Base-by-base conservation (phyloP, 2,329 filamentous ascomycete genomes). In the Ceratocystis variospora region DNA sequence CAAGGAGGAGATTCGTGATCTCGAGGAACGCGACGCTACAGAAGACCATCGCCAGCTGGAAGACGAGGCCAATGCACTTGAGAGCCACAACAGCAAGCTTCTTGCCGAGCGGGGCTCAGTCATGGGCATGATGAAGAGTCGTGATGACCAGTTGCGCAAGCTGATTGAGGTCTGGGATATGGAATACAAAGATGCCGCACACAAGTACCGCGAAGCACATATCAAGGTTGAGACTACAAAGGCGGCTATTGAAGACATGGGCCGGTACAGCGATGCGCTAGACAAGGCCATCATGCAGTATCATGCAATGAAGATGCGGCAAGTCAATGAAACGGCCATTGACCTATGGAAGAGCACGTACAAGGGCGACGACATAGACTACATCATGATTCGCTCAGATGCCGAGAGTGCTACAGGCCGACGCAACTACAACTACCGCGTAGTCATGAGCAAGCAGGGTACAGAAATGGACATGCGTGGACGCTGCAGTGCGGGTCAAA, bases 391-490 rank as follows among this genome's bases (percentile, higher is more conserved):
- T 76, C 88, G 89, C 50, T 96, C 92, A 19, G 93, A 97, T 75
- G 87, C 86, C 71, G 94, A 97, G 74, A 84, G 83, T 61, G 80
- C 80, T 50, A 76, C 84, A 66, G 87, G 84, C 64, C 91, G 90
- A 72, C 86, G 90, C 72, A 89, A 81, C 69, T 97, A 97, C 81
- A 97, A 99, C 77, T 99, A 99, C 79, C 89, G 94, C 61, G 87
- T 99, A 5, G 92, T 90, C 76, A 99, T 99, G 94, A 86, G 96
- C 71, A 99, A 99, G 78, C 88, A 93, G 74, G 91, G 95, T 72
- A 90, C 89, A 0, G 94, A 99, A 76, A 96, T 99, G 91, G 94
- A 99, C 77, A 99, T 99, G 94, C 90, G 94, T 69, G 95, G 94
- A 1, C 89, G 94, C 66, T 99, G 94, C 80, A 95, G 89, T 70